phyloP scores from a whole-genome alignment of 2,329 filamentous ascomycete species.

The Alternaria infectoria region DNA sequence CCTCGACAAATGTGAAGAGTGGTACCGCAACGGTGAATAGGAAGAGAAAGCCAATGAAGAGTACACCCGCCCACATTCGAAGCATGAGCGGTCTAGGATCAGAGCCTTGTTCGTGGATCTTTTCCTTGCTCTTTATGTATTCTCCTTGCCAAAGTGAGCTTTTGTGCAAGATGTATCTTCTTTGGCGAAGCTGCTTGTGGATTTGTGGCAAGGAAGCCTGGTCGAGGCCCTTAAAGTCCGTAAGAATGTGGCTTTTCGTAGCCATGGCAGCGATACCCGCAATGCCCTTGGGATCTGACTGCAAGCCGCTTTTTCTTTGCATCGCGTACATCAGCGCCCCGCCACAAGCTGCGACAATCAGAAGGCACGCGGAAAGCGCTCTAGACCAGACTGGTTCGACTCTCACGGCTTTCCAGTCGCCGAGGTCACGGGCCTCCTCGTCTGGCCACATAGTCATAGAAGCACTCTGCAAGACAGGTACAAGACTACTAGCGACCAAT shows the following conservation, averaged over 20 bases:
- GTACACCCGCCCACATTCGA: slow-evolving; percentile 63
- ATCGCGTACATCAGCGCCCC: slow-evolving; percentile 66
- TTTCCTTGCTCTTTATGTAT: slow-evolving; percentile 57
- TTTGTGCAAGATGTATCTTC: slow-evolving; percentile 73
- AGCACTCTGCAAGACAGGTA: slow-evolving; percentile 72
- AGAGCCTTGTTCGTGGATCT: slow-evolving; percentile 53
- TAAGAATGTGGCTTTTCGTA: slow-evolving; percentile 73
- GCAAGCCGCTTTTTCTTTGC: slow-evolving; percentile 68
- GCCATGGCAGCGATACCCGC: slow-evolving; percentile 78
- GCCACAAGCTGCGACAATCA: slow-evolving; percentile 65
- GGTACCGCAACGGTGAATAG: slow-evolving; percentile 66
- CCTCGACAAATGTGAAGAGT: slow-evolving; percentile 65
- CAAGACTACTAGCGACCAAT: slow-evolving; percentile 69
- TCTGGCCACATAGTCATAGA: slow-evolving; percentile 64
- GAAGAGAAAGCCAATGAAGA: slow-evolving; percentile 65
- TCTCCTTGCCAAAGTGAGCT: slow-evolving; percentile 72
- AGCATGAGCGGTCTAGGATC: slow-evolving; percentile 73
- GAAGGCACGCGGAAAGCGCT: slow-evolving; percentile 62
- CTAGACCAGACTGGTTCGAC: slow-evolving; percentile 67
- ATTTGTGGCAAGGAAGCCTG: slow-evolving; percentile 70
- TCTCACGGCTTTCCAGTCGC: slow-evolving; percentile 60
- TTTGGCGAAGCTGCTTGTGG: slow-evolving; percentile 69
- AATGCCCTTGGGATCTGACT: slow-evolving; percentile 73
- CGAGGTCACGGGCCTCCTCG: slow-evolving; percentile 54
- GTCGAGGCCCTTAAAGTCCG: slow-evolving; percentile 76